Evolutionary conservation across 2,329 filamentous ascomycete species (phyloP).

Genomic region (Ophiostoma pallidulum): DNA sequence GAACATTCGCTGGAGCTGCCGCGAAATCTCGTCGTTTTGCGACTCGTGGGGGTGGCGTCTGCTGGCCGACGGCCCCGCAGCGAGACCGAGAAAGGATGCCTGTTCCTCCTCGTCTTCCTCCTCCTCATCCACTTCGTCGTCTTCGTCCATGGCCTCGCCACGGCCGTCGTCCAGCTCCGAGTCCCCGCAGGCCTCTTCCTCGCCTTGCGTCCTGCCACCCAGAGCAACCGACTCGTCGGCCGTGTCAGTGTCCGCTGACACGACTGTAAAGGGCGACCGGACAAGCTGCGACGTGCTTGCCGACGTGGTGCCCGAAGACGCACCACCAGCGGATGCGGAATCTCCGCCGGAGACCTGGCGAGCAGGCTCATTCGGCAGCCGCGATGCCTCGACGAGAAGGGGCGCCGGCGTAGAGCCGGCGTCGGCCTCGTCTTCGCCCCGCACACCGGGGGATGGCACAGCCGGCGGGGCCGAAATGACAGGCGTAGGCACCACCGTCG

Average conservation of each 20-base stretch:
- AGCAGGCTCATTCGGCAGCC: neutral
- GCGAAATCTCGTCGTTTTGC: neutral
- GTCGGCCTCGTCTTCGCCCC: neutral
- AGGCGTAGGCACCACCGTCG: constrained; percentile 3
- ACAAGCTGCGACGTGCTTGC: constrained; percentile 12
- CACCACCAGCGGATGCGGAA: neutral
- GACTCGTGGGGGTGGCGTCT: too few relatives aligned
- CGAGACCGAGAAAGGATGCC: constrained; percentile 17
- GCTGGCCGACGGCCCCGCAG: constrained; percentile 1
- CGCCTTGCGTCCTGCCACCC: neutral
- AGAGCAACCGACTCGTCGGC: constrained; percentile 12
- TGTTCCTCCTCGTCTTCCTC: constrained; percentile 29
- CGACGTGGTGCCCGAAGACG: constrained; percentile 9
- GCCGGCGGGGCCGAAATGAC: constrained; percentile 4
- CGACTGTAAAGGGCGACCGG: constrained; percentile 13
- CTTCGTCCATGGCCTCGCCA: constrained; percentile 28
- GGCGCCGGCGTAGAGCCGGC: neutral
- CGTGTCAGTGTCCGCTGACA: constrained; percentile 9
- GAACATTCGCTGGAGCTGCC: neutral
- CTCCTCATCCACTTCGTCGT: constrained; percentile 38
- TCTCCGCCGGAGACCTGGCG: neutral
- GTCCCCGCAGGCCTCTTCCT: constrained; percentile 37
- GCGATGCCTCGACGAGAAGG: neutral
- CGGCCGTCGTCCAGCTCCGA: constrained; percentile 44
- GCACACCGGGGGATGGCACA: constrained; percentile 1